Percentiles rank a stretch among this genome's conserved stretches.
Conservation (phyloP, 805 yeast species). For the Ogataea angusta region DNA sequence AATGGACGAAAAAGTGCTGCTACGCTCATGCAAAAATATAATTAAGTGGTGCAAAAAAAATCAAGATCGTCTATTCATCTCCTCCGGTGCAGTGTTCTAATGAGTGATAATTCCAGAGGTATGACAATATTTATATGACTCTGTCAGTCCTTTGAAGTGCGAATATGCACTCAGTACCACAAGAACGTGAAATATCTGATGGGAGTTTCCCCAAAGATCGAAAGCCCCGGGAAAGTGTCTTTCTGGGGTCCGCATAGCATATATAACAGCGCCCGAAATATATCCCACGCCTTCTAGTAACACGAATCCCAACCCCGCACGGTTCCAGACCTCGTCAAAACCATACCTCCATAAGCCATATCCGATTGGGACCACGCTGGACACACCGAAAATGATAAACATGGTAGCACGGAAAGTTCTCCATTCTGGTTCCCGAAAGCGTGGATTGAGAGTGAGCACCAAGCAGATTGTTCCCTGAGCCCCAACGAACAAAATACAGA, state of each 20-base stretch:
- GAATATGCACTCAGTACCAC: conserved; percentile 76
- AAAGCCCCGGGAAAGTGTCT: conserved; percentile 56
- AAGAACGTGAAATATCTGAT: conserved; percentile 76
- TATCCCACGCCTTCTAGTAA: conserved; percentile 70
- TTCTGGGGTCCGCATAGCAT: conserved; percentile 80
- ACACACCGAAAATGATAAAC: conserved; percentile 77
- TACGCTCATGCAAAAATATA: conserved; percentile 59
- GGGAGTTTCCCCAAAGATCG: conserved; percentile 77
- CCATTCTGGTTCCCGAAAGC: conserved; percentile 68
- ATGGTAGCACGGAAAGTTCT: conserved; percentile 73
- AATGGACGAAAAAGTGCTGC: conserved; percentile 53
- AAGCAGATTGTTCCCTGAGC: conserved; percentile 61
- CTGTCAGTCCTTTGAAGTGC: conserved; percentile 63
- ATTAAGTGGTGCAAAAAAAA: conserved; percentile 75
- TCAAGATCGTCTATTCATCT: conserved; percentile 67
- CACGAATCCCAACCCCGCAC: conserved; percentile 62
- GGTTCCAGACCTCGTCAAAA: conserved; percentile 38
- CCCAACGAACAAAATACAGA: conserved; percentile 45
- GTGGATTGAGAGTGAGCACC: conserved; percentile 57
- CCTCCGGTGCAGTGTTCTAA: conserved; percentile 67
- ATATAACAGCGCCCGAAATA: conserved; percentile 73
- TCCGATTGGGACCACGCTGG: conserved; percentile 68
- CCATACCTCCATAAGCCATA: conserved; percentile 54
- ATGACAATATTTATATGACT: conserved; percentile 53
- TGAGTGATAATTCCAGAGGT: background rate